Evolutionary conservation across 163 green algal genomes (phyloP), one percentile per base, ranked within the genome.

Genomic region (Coccomyxa subellipsoidea): DNA sequence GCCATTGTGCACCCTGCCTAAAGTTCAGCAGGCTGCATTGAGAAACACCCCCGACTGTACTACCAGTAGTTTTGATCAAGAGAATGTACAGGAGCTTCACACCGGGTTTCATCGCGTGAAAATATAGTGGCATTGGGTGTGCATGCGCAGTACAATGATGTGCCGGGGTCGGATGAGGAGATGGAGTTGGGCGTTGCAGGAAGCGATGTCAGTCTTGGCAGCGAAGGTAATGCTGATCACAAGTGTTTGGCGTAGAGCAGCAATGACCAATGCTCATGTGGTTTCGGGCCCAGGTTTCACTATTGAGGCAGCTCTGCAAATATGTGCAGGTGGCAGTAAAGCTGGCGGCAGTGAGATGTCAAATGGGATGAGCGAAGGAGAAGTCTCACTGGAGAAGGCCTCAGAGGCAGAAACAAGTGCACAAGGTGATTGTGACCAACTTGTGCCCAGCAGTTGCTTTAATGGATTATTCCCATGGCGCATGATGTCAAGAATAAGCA

Each of bases 191-290:
- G 36, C 10, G 23, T 40, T 76, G 69, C n/a, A 53, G 72, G 36
- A 29, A 78, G 72, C 72, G 72, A 47, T 78, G 72, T 34, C 35
- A 78, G 72, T 23, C n/a, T 78, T 38, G 72, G 12, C 72, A 54
- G 72, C 21, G 69, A 35, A 76, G 31, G 69, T 36, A 38, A 7
- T 23, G 69, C 31, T 76, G 18, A n/a, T n/a, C n/a, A n/a, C n/a
- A n/a, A n/a, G n/a, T n/a, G n/a, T n/a, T n/a, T n/a, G n/a, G n/a
- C n/a, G n/a, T n/a, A n/a, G n/a, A n/a, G n/a, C n/a, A n/a, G n/a
- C n/a, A n/a, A n/a, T n/a, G n/a, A n/a, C n/a, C n/a, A n/a, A n/a
- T n/a, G n/a, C n/a, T n/a, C n/a, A n/a, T n/a, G n/a, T n/a, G n/a
- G n/a, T n/a, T n/a, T n/a, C n/a, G n/a, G n/a, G n/a, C n/a, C n/a